A percentile compares a stretch with the other conserved stretches of the same genome.
Evolutionary conservation across 805 yeast species (phyloP).

Genomic region (Limtongia smithiae): DNA sequence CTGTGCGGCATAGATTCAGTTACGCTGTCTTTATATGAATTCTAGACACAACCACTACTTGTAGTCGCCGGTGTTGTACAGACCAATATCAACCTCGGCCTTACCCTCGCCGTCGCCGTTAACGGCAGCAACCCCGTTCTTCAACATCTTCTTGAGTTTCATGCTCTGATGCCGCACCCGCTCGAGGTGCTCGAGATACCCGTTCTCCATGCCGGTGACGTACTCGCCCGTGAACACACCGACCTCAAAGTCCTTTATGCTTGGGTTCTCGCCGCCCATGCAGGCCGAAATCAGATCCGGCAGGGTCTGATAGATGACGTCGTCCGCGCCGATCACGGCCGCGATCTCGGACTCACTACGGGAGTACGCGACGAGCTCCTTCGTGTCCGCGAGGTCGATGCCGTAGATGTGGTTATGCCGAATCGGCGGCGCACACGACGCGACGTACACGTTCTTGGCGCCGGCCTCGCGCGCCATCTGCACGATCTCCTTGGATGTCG

Average conservation of each 20-base stretch:
- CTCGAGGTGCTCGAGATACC: slow-evolving; percentile 78
- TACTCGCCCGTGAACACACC: slow-evolving; percentile 96
- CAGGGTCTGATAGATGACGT: slow-evolving; percentile 81
- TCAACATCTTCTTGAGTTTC: slow-evolving; percentile 29
- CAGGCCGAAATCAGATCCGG: slow-evolving; percentile 83
- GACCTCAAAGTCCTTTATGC: slow-evolving; percentile 71
- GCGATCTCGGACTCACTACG: slow-evolving; percentile 74
- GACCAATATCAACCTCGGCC: slow-evolving; percentile 69
- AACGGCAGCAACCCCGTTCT: slow-evolving; percentile 35
- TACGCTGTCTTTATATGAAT: no score
- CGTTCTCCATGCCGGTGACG: slow-evolving; percentile 88
- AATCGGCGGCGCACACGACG: slow-evolving; percentile 98
- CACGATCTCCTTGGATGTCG: slow-evolving; percentile 93
- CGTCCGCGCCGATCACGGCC: slow-evolving; percentile 79
- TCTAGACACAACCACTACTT: no score
- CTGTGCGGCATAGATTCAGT: no score
- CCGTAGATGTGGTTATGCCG: slow-evolving; percentile 95
- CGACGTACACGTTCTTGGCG: slow-evolving; percentile 90
- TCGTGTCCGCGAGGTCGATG: slow-evolving; percentile 93
- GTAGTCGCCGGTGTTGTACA: slow-evolving; percentile 58
- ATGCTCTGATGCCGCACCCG: slow-evolving; percentile 69
- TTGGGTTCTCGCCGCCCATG: slow-evolving; percentile 32
- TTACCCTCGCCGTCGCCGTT: slow-evolving; percentile 59
- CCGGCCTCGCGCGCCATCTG: slow-evolving; percentile 99
- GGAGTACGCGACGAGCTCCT: slow-evolving; percentile 84